Base-by-base conservation (phyloP, 306 rosid genomes). In the Cicer arietinum region DNA sequence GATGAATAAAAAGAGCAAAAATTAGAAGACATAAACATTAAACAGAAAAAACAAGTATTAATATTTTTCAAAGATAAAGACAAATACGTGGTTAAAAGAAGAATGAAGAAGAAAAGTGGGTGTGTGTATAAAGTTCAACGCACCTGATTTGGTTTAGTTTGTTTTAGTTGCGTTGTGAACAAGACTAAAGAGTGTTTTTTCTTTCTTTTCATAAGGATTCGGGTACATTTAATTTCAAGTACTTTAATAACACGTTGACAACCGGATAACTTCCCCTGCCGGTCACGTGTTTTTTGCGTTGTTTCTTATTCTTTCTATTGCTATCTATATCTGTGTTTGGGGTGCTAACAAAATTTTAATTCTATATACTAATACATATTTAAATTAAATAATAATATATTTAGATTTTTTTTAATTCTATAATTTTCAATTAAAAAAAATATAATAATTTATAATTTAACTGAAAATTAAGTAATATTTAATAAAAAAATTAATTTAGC, bases 211-310 rank as follows among this genome's bases (percentile, higher is more conserved):
- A 41, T 57, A 37, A 47, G 48, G 10, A 35, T 13, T 41, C 1
- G 6, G 61, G 44, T 5, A 18, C 47, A 22, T 67, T 67, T 80
- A 46, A 57, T 70, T 54, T 77, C 69, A 35, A 62, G 69, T 20
- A 75, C 71, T 75, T 67, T 60, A 60, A 25, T 35, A 57, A 82
- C 96, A 85, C 90, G 80, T 88, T 85, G 85, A 35, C 52, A 73
- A 69, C 60, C 14, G 35, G 81, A 77, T 80, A 74, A n/a, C 73
- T n/a, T 51, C 53, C 2, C 5, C 2, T 35, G 86, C 77, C 74
- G 83, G 70, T 85, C 84, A 86, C 86, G 77, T 84, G 87, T 65
- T 80, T 54, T 81, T 83, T 67, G 86, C 79, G 91, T 69, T 52
- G 51, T 70, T 1, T 8, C 10, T 48, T 63, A 14, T 4, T 37